Base-by-base conservation (phyloP, 768 basidiomycete species). In the Serendipita indica region DNA sequence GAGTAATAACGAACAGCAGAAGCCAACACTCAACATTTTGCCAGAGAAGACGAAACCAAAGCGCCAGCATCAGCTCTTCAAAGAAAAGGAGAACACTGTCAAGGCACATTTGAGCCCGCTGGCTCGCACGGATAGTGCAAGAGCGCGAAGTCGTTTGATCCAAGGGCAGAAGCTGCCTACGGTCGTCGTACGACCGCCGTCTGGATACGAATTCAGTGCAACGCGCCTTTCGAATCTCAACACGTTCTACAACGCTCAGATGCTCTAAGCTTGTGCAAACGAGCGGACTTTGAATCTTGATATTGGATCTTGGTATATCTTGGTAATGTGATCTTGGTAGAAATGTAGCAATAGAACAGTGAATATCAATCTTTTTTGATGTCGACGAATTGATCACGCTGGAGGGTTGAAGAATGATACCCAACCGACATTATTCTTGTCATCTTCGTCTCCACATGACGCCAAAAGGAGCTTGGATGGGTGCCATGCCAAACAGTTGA, bases 401-500 rank as follows among this genome's bases (percentile, higher is more conserved):
- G 49, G 49, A 30, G 49, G 49, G 32, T 27, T 54, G 32, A 54
- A 54, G 30, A 54, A 54, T 18, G 49, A 54, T 18, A 54, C 49
- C 49, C 49, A 54, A 4, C 49, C 49, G 7, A 54, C 49, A 10
- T 27, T 54, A n/a, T 18, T 30, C n/a, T 54, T 54, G 49, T 54
- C 49, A 10, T 54, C 49, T 27, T 54, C 49, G n/a, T 54, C 49
- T 12, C 49, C 49, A 28, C 49, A 54, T n/a, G 49, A 54, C n/a
- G 49, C 49, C 10, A 54, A 30, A 30, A 54, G 49, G 7, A 54
- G 81, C 69, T 81, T 84, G 3, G 83, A 85, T 3, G 87, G 86
- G 68, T 89, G 87, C 86, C 86, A 89, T 1, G 80, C 71, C 2
- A 89, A 86, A 0, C 84, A 82, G 3, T 82, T 80, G n/a, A 85